These are phyloP conservation scores for Rachicladosporium sp. DNA, from an alignment of 2,329 filamentous ascomycete genomes.

Conservation along the genomic window DNA sequence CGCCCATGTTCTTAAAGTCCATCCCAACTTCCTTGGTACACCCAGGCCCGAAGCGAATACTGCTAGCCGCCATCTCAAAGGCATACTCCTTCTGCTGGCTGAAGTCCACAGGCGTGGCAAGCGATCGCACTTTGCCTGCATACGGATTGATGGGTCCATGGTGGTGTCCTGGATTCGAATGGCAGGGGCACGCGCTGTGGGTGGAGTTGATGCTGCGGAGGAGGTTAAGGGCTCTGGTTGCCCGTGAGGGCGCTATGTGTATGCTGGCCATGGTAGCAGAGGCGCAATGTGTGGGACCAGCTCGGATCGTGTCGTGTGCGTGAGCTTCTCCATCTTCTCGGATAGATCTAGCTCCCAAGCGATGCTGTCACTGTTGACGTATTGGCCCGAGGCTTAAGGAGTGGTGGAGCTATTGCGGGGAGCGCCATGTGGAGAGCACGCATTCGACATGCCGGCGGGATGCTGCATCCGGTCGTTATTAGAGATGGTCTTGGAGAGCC, in stretches of 20 bases:
- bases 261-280: conserved; percentile 22
- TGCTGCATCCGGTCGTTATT: too few species aligned
- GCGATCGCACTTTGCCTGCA: conserved; percentile 36
- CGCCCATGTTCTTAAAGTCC: conserved; percentile 87
- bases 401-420: too few species aligned
- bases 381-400: too few species aligned
- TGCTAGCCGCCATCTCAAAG: conserved; percentile 95
- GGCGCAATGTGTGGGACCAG: too few species aligned
- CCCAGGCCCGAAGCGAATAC: conserved; percentile 86
- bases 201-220: conserved; percentile 84
- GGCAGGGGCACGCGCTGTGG: conserved; percentile 75
- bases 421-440: too few species aligned
- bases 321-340: too few species aligned
- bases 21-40: conserved; percentile 94
- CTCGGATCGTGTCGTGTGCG: too few species aligned
- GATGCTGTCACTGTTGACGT: too few species aligned
- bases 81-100: conserved; percentile 84
- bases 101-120: conserved; percentile 66
- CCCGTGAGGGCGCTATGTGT: conserved; percentile 32
- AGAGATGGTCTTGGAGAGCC: too few species aligned
- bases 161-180: conserved; percentile 75
- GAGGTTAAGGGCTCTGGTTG: conserved; percentile 54
- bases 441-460: too few species aligned
- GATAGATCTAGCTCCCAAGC: too few species aligned
- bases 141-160: conserved; percentile 43